These are phyloP conservation scores for Pholiota conissans DNA, from an alignment of 768 basidiomycete species.

Conservation along the genomic window DNA sequence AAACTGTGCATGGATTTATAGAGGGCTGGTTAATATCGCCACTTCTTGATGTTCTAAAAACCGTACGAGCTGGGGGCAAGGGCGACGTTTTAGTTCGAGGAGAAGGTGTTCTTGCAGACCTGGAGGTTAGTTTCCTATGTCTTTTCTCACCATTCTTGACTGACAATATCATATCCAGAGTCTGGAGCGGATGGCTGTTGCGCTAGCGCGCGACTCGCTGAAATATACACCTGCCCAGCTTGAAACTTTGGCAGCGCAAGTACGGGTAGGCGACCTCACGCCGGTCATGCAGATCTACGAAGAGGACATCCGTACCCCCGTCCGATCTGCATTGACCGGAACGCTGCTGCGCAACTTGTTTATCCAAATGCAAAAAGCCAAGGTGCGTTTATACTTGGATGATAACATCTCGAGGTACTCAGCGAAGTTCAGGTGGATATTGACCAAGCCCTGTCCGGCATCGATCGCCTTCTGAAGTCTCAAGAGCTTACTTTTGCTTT, in stretches of 20 bases:
- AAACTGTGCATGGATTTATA: slow-evolving; percentile 74
- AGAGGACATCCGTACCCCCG: slow-evolving; percentile 85
- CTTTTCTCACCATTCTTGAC: not conserved
- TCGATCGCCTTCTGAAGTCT: slow-evolving; percentile 91
- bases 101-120: slow-evolving; percentile 82
- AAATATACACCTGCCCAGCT: slow-evolving; percentile 64
- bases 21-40: slow-evolving; percentile 87
- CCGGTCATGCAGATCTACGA: slow-evolving; percentile 88
- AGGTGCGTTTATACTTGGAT: slow-evolving; percentile 44
- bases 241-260: slow-evolving; percentile 59
- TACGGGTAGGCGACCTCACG: slow-evolving; percentile 82
- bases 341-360: slow-evolving; percentile 82
- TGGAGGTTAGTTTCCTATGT: slow-evolving; percentile 57
- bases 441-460: slow-evolving; percentile 85
- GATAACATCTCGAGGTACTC: not conserved
- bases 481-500: slow-evolving; percentile 97
- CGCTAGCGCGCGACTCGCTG: slow-evolving; percentile 81
- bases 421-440: slow-evolving; percentile 66
- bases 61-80: slow-evolving; percentile 79
- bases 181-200: slow-evolving; percentile 88
- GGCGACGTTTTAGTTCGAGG: slow-evolving; percentile 72
- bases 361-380: slow-evolving; percentile 95
- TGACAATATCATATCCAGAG: slow-evolving; percentile 48
- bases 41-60: slow-evolving; percentile 75
- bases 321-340: slow-evolving; percentile 79